Evolutionary conservation across 192 early-diverging fungal species (phyloP).

Genomic region (Chytriomyces sp.): DNA sequence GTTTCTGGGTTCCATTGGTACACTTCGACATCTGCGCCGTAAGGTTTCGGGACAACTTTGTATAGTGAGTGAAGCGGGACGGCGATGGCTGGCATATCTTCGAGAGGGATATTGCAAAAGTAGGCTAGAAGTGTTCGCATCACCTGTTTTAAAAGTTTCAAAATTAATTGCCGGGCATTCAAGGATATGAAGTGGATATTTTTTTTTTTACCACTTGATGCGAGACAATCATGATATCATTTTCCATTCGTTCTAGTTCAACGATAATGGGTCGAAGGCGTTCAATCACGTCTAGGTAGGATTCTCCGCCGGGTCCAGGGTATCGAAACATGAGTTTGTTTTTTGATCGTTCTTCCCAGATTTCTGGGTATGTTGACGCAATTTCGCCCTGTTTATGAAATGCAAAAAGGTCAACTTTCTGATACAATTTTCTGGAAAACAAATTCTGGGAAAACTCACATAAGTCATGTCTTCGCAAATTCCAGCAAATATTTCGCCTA

Average conservation of each 20-base stretch:
- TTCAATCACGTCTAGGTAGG: constrained; percentile 91
- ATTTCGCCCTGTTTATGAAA: constrained; percentile 62
- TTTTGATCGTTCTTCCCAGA: constrained; percentile 75
- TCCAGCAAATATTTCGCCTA: constrained; percentile 96
- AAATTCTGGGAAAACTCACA: constrained; percentile 6
- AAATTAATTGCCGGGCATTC: not conserved
- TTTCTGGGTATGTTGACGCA: constrained; percentile 75
- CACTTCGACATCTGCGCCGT: constrained; percentile 66
- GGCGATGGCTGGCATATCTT: constrained; percentile 78
- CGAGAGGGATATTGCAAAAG: constrained; percentile 80
- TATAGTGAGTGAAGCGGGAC: constrained; percentile 85
- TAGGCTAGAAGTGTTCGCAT: constrained; percentile 90
- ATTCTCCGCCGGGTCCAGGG: constrained; percentile 95
- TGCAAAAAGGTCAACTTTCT: too few species aligned
- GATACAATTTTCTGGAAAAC: too few species aligned
- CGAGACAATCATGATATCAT: constrained; percentile 84
- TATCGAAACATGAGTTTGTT: constrained; percentile 95
- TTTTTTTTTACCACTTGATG: constrained; percentile 76
- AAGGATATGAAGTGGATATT: not conserved
- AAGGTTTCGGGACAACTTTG: constrained; percentile 81
- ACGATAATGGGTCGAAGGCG: constrained; percentile 90
- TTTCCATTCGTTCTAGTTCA: constrained; percentile 89
- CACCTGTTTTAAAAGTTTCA: not conserved
- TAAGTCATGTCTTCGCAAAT: constrained; percentile 61
- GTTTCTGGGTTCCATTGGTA: constrained; percentile 37